These are phyloP conservation scores for Globisporangium canariense DNA, from an alignment of 352 stramenopile species.

Conservation along the genomic window DNA sequence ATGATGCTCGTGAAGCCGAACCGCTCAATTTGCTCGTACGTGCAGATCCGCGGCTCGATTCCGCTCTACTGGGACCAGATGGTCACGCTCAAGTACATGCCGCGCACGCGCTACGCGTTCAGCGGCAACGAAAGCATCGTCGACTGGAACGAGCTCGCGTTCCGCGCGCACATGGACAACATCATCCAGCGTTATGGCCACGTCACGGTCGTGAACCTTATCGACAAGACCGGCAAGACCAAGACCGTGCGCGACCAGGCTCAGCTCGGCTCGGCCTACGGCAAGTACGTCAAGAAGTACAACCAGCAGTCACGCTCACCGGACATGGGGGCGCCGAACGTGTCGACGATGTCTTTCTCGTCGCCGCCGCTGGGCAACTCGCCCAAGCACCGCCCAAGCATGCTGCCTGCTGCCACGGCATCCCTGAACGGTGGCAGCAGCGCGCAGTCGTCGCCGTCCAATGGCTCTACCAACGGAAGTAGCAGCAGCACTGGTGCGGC, in stretches of 20 bases:
- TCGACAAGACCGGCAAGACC: constrained; percentile 84
- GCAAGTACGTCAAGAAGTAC: constrained; percentile 85
- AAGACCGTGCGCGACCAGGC: constrained; percentile 83
- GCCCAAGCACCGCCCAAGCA: constrained; percentile 25
- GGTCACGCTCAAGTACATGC: constrained; percentile 92
- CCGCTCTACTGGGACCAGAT: constrained; percentile 92
- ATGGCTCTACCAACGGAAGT: constrained; percentile 12
- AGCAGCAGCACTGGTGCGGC: neutral
- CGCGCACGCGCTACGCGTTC: constrained; percentile 69
- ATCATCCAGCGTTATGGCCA: constrained; percentile 71
- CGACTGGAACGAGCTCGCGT: constrained; percentile 72
- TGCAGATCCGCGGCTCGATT: constrained; percentile 95
- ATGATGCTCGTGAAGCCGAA: constrained; percentile 80
- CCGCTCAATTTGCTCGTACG: constrained; percentile 79
- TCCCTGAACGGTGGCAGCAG: constrained; percentile 2
- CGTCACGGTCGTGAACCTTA: constrained; percentile 90
- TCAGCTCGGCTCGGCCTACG: constrained; percentile 85
- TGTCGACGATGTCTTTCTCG: neutral
- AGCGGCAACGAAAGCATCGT: constrained; percentile 56
- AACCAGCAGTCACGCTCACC: constrained; percentile 68
- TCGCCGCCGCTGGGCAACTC: constrained; percentile 27
- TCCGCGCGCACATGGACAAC: constrained; percentile 65
- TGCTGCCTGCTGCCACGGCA: neutral
- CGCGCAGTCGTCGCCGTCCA: constrained; percentile 20
- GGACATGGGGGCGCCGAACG: constrained; percentile 17